Conservation (phyloP, 345 rosid genomes). For the Reutealis trisperma region DNA sequence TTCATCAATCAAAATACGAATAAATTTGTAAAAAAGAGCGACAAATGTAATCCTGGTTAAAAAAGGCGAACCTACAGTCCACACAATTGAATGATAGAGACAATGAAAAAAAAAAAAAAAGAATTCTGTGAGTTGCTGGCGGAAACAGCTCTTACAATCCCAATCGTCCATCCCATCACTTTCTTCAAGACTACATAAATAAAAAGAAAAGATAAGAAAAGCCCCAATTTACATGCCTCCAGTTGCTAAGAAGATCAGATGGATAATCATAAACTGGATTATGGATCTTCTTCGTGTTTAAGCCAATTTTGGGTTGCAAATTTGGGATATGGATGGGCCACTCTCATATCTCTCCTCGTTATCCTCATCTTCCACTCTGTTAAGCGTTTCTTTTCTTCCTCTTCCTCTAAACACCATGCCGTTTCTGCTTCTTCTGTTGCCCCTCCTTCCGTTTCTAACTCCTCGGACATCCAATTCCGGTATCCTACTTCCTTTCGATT, state of each 20-base stretch:
- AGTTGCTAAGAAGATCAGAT: not conserved
- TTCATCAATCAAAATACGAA: too few species aligned
- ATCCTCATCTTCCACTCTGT: slow-evolving; percentile 26
- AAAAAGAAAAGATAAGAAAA: too few species aligned
- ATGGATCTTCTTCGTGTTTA: not conserved
- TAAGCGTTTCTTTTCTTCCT: not conserved
- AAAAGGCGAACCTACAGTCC: too few species aligned
- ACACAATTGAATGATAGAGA: too few species aligned
- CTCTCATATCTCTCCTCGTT: slow-evolving; percentile 23
- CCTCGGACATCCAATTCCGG: slow-evolving; percentile 1
- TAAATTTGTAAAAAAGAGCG: too few species aligned
- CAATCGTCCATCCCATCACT: too few species aligned
- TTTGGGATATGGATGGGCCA: slow-evolving; percentile 30
- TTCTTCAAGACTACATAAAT: too few species aligned
- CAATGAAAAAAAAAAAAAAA: too few species aligned
- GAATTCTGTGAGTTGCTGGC: too few species aligned
- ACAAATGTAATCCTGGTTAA: too few species aligned
- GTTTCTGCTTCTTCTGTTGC: not conserved
- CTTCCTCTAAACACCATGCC: not conserved
- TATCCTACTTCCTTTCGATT: not conserved
- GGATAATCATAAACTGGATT: not conserved
- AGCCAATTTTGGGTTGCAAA: slow-evolving; percentile 21
- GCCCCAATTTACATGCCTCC: too few species aligned
- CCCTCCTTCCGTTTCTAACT: not conserved
- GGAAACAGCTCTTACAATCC: too few species aligned